phyloP scores from a whole-genome alignment of 768 basidiomycete species.

The Rhodosporidiobolus sp. region DNA sequence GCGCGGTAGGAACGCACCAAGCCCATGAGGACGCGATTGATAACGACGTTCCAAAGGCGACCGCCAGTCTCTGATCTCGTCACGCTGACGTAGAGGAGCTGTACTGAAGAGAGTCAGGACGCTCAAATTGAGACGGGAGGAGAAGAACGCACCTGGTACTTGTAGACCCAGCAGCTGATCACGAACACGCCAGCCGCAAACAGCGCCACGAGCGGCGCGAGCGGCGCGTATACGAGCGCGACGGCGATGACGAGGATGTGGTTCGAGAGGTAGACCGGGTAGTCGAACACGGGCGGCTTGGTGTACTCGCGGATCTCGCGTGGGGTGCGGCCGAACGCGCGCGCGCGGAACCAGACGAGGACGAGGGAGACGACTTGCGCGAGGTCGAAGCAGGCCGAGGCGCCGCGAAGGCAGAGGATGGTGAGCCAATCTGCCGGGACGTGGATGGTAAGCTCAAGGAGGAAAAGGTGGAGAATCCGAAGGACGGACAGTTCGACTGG shows the following conservation, averaged over 20 bases:
- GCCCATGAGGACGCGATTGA: constrained; percentile 75
- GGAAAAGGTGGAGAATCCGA: constrained; percentile 69
- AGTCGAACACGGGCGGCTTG: constrained; percentile 83
- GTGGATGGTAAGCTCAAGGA: background rate
- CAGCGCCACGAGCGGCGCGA: constrained; percentile 83
- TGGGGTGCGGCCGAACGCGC: constrained; percentile 80
- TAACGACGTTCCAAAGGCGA: constrained; percentile 45
- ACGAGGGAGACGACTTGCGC: constrained; percentile 90
- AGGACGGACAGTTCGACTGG: constrained; percentile 66
- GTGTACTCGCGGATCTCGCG: constrained; percentile 83
- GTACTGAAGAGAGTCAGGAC: constrained; percentile 44
- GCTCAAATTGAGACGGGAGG: constrained; percentile 52
- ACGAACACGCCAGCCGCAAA: constrained; percentile 74
- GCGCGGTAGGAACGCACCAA: constrained; percentile 51
- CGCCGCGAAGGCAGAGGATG: constrained; percentile 72
- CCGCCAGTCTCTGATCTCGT: constrained; percentile 91
- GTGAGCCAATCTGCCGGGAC: constrained; percentile 40
- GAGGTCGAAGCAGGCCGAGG: constrained; percentile 89
- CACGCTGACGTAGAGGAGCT: constrained; percentile 89
- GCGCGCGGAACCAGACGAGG: constrained; percentile 72
- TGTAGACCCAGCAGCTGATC: constrained; percentile 63
- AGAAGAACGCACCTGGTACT: constrained; percentile 91
- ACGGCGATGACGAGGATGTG: constrained; percentile 52
- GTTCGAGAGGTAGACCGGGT: constrained; percentile 57
- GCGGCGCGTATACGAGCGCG: constrained; percentile 85